Evolutionary conservation across 1,139 yeast species (phyloP).

Genomic region (Suhomyces taliae): DNA sequence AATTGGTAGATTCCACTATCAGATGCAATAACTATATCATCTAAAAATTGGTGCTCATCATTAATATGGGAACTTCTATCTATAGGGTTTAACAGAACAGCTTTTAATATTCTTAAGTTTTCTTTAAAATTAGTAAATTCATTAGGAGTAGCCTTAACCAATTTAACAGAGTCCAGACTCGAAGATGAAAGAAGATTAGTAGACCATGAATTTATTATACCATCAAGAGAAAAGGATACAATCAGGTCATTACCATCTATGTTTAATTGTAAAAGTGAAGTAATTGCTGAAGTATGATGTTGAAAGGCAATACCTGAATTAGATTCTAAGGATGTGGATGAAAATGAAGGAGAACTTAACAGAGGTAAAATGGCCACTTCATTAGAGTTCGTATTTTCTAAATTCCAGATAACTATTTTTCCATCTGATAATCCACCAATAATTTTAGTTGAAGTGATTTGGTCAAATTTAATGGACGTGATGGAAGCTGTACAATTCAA

Average conservation of each 20-base stretch:
- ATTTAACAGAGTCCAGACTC: slow-evolving; percentile 20
- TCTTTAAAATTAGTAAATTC: slow-evolving; percentile 14
- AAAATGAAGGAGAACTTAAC: slow-evolving; percentile 26
- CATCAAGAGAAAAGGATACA: slow-evolving; percentile 36
- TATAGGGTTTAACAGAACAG: slow-evolving; percentile 1
- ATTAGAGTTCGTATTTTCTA: slow-evolving; percentile 16
- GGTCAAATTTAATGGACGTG: slow-evolving; percentile 43
- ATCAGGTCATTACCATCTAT: slow-evolving; percentile 28
- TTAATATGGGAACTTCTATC: slow-evolving; percentile 2
- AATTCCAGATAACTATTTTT: slow-evolving; percentile 42
- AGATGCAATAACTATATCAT: slow-evolving; percentile 44
- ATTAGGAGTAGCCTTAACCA: slow-evolving; percentile 12
- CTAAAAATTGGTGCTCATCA: slow-evolving; percentile 20
- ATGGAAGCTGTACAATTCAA: slow-evolving; percentile 44
- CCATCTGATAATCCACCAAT: slow-evolving; percentile 43
- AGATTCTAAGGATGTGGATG: slow-evolving; percentile 8
- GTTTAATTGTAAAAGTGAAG: slow-evolving; percentile 19
- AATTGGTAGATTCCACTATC: slow-evolving; percentile 51
- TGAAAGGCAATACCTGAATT: slow-evolving; percentile 3
- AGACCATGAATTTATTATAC: slow-evolving; percentile 43
- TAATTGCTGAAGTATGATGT: slow-evolving; percentile 15
- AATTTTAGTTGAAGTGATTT: slow-evolving; percentile 27
- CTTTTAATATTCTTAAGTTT: slow-evolving; percentile 8
- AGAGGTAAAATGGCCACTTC: slow-evolving; percentile 29
- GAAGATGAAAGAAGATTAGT: slow-evolving; percentile 38